Percentiles rank a stretch among this genome's conserved stretches.
Conservation (phyloP, 108 stramenopile genomes). For the Cyclotella choctawhatcheeana region DNA sequence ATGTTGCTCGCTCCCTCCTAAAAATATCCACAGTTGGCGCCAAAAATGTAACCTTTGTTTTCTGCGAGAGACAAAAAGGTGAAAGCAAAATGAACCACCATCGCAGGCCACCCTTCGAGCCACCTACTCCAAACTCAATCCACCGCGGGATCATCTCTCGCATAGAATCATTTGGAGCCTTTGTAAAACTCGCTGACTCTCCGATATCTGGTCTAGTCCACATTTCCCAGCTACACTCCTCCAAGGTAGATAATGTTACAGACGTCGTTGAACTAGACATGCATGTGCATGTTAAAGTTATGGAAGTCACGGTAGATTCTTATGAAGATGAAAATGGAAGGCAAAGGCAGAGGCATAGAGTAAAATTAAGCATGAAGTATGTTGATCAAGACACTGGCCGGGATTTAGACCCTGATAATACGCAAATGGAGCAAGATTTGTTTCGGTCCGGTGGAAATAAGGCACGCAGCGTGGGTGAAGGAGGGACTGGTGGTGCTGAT, state of each 20-base stretch:
- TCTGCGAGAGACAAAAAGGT: too few relatives aligned
- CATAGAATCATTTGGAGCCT: slow-evolving; percentile 72
- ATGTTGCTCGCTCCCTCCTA: too few relatives aligned
- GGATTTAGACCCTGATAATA: slow-evolving; percentile 54
- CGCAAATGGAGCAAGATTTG: slow-evolving; percentile 27
- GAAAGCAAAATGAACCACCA: slow-evolving; percentile 1
- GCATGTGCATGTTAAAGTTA: slow-evolving; percentile 38
- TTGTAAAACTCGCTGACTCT: slow-evolving; percentile 38
- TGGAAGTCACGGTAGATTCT: slow-evolving; percentile 51
- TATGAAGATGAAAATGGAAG: slow-evolving; percentile 50
- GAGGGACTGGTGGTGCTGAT: background rate
- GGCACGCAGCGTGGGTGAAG: slow-evolving; percentile 17
- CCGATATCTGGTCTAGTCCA: slow-evolving; percentile 65
- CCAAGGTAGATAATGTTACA: slow-evolving; percentile 19
- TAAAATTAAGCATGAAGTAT: slow-evolving; percentile 70
- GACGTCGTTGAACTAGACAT: slow-evolving; percentile 36
- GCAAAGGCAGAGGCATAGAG: slow-evolving; percentile 32
- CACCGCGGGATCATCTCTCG: slow-evolving; percentile 52
- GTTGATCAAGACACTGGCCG: slow-evolving; percentile 66
- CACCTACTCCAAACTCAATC: slow-evolving; percentile 30
- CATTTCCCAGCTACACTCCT: slow-evolving; percentile 60
- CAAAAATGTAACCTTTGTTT: too few relatives aligned
- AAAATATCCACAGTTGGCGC: too few relatives aligned
- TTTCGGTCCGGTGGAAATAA: background rate
- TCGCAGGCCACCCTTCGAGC: slow-evolving; percentile 33